Conservation (phyloP, 2,329 filamentous ascomycete genomes). For the Botrytis fabae region DNA sequence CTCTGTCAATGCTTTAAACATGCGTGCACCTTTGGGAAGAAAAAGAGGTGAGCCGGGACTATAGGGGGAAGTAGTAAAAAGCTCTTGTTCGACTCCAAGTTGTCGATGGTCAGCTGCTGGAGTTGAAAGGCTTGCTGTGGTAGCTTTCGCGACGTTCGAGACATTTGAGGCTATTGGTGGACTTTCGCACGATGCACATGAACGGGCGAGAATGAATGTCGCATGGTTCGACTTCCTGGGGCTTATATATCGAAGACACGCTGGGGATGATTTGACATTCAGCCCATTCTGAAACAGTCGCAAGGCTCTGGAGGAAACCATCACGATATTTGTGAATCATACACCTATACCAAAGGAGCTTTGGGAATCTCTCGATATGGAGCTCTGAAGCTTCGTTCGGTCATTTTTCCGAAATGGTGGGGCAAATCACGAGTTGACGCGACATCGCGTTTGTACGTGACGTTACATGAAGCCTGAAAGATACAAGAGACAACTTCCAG, state of each 20-base stretch:
- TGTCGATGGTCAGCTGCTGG: conserved; percentile 55
- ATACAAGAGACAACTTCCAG: not conserved
- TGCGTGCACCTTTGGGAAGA: conserved; percentile 74
- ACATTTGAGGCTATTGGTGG: conserved; percentile 19
- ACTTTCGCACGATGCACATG: conserved; percentile 39
- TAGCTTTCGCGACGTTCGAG: not conserved
- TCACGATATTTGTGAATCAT: conserved; percentile 29
- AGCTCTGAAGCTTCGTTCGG: conserved; percentile 4
- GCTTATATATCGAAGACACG: conserved; percentile 22
- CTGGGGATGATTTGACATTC: conserved; percentile 16
- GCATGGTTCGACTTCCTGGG: conserved; percentile 20
- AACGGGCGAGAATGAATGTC: conserved; percentile 32
- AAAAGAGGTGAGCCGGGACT: conserved; percentile 86
- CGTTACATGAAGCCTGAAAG: not conserved
- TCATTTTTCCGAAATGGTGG: conserved; percentile 2
- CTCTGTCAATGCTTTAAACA: conserved; percentile 80
- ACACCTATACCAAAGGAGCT: not conserved
- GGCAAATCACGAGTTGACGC: conserved; percentile 10
- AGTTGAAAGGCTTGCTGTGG: conserved; percentile 24
- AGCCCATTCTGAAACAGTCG: conserved; percentile 28
- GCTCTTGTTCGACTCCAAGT: conserved; percentile 64
- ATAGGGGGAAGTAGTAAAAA: conserved; percentile 77
- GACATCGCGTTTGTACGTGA: not conserved
- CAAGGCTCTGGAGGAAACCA: conserved; percentile 40
- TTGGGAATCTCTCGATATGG: not conserved